Percentiles rank a stretch among this genome's conserved stretches.
These are phyloP conservation scores for Phyllachora maydis DNA, from an alignment of 2,329 filamentous ascomycete species.

Conservation along the genomic window DNA sequence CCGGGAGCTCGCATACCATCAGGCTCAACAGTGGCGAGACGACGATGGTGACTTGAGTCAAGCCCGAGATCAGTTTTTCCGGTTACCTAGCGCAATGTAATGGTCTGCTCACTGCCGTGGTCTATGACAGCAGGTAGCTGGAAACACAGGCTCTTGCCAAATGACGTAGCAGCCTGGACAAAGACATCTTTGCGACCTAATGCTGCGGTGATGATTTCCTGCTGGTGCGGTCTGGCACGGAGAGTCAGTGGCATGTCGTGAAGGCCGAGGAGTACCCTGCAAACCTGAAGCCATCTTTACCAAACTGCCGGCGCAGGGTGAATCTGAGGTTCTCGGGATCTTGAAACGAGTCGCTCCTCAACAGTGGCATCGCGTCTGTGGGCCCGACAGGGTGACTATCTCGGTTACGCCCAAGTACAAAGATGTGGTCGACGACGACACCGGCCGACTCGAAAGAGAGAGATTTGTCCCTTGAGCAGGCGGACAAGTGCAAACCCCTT, in stretches of 20 bases:
- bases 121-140: slow-evolving; percentile 80
- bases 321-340: slow-evolving; percentile 59
- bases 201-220: slow-evolving; percentile 70
- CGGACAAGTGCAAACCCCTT: no score
- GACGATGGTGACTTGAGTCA: slow-evolving; percentile 73
- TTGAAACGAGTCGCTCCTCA: slow-evolving; percentile 24
- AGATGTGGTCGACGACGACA: no score
- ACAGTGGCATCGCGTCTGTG: slow-evolving; percentile 17
- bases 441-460: no score
- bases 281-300: slow-evolving; percentile 54
- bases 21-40: slow-evolving; percentile 75
- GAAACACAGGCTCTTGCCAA: slow-evolving; percentile 87
- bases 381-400: no score
- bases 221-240: slow-evolving; percentile 48
- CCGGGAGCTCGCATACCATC: slow-evolving; percentile 37
- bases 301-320: slow-evolving; percentile 52
- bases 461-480: no score
- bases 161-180: slow-evolving; percentile 74
- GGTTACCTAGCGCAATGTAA: no score
- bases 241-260: not conserved
- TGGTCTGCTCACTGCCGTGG: slow-evolving; percentile 46
- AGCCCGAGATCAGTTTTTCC: no score
- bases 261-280: slow-evolving; percentile 19
- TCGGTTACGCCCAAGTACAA: no score
- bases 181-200: slow-evolving; percentile 79